Evolutionary conservation across 2,329 filamentous ascomycete genomes (phyloP).

Genomic region (Aspergillus proliferans): DNA sequence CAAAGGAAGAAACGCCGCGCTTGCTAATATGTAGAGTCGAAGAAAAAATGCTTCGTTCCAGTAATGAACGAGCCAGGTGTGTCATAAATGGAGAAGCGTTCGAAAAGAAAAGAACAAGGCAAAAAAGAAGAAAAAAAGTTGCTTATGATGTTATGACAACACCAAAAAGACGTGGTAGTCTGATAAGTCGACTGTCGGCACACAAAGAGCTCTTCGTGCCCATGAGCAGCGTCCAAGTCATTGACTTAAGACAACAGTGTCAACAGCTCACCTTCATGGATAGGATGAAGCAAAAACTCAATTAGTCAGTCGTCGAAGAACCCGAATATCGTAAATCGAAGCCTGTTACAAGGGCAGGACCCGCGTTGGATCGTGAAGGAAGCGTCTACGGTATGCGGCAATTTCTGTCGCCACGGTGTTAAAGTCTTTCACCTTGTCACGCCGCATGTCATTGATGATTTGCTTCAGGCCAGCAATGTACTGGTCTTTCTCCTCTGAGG

Average conservation of each 20-base stretch:
- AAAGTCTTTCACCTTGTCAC: constrained; percentile 46
- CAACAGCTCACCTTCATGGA: constrained; percentile 18
- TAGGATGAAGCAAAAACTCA: not conserved
- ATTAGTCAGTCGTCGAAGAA: too few species aligned
- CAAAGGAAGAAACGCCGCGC: constrained; percentile 7
- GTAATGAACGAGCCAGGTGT: not conserved
- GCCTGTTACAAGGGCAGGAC: constrained; percentile 40
- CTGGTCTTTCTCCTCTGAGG: constrained; percentile 37
- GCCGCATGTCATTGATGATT: constrained; percentile 45
- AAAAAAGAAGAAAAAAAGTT: not conserved
- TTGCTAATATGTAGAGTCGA: constrained; percentile 9
- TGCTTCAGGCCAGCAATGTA: constrained; percentile 43
- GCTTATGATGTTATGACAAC: not conserved
- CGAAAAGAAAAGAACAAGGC: not conserved
- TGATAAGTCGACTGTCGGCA: not conserved
- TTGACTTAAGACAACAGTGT: constrained; percentile 7
- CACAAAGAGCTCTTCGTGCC: not conserved
- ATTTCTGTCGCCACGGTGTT: constrained; percentile 44
- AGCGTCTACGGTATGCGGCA: constrained; percentile 46
- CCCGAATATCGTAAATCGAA: not conserved
- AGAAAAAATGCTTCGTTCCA: constrained; percentile 1
- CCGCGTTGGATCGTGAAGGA: constrained; percentile 41
- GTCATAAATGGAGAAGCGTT: too few species aligned
- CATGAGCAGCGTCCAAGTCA: not conserved
- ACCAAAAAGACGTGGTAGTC: not conserved